A percentile compares a stretch with the other conserved stretches of the same genome.
phyloP scores from a whole-genome alignment of 31 red algal species.

The Bonnemaisonia californica region DNA sequence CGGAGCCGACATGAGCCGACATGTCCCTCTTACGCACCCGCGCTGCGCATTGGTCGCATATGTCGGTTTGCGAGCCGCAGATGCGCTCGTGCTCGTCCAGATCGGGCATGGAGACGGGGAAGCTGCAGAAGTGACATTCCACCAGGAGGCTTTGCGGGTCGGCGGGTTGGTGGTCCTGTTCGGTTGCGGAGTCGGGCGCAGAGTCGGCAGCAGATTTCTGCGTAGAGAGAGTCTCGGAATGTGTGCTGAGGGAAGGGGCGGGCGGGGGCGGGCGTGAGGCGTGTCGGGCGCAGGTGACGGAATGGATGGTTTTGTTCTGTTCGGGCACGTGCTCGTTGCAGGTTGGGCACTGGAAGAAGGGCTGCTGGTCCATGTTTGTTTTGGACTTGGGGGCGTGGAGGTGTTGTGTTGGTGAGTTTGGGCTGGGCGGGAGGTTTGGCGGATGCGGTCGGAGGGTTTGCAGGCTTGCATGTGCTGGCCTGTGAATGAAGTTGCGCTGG shows the following conservation, averaged over 20 bases:
- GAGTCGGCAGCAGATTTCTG: no score
- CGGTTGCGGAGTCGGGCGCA: no score
- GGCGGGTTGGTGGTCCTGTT: not conserved
- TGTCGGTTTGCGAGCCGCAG: not conserved
- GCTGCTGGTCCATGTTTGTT: not conserved
- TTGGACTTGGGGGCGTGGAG: no score
- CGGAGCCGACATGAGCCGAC: not conserved
- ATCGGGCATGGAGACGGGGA: not conserved
- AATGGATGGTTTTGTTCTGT: not conserved
- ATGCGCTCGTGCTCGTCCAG: not conserved
- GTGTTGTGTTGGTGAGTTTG: no score
- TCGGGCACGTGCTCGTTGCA: not conserved
- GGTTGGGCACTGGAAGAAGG: not conserved
- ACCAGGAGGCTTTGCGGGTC: not conserved
- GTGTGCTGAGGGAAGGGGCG: no score
- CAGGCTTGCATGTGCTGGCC: no score
- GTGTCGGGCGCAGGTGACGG: not conserved
- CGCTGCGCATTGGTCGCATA: not conserved
- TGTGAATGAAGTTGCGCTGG: no score
- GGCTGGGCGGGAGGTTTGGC: not conserved
- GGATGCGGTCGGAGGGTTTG: not conserved
- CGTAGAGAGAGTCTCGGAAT: no score
- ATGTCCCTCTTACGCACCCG: not conserved
- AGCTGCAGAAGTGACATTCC: not conserved
- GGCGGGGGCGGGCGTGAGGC: no score